phyloP scores from a whole-genome alignment of 148 eudicot genomes.

The Polygonum maritimum region DNA sequence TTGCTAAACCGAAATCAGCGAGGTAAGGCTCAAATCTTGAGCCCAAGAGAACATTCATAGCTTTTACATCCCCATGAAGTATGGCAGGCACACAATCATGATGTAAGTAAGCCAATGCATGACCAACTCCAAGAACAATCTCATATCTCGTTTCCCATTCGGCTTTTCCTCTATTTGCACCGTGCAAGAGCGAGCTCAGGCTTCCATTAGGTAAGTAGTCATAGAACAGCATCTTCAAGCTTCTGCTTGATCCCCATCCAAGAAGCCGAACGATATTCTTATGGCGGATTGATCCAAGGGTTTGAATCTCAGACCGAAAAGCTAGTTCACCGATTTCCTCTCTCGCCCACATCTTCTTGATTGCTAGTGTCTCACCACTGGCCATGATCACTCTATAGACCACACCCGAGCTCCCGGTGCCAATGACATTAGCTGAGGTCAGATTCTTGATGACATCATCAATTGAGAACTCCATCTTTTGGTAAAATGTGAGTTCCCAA shows the following conservation, averaged over 20 bases:
- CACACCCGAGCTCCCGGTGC: constrained; percentile 96
- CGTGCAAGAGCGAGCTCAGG: constrained; percentile 88
- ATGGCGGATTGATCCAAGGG: constrained; percentile 87
- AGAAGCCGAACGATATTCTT: constrained; percentile 78
- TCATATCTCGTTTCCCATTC: constrained; percentile 89
- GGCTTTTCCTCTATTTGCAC: constrained; percentile 64
- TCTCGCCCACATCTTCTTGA: constrained; percentile 89
- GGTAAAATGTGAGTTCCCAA: constrained; percentile 89
- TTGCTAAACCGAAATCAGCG: constrained; percentile 91
- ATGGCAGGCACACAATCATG: constrained; percentile 91
- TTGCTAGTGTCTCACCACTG: constrained; percentile 75
- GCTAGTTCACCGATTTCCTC: constrained; percentile 59
- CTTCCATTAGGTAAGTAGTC: constrained; percentile 90
- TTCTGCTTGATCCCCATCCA: constrained; percentile 82
- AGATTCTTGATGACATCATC: constrained; percentile 60
- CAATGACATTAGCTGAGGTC: constrained; percentile 75
- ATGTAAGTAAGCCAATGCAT: constrained; percentile 87
- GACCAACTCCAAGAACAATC: constrained; percentile 74
- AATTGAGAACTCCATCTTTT: constrained; percentile 77
- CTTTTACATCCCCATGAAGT: constrained; percentile 88
- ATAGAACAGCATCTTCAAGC: constrained; percentile 67
- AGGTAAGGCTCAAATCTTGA: constrained; percentile 65
- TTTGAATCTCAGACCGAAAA: constrained; percentile 72
- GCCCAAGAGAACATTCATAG: constrained; percentile 91
- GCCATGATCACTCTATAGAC: constrained; percentile 73